Conservation (phyloP, 179 eudicot species). For the Dionaea muscipula region DNA sequence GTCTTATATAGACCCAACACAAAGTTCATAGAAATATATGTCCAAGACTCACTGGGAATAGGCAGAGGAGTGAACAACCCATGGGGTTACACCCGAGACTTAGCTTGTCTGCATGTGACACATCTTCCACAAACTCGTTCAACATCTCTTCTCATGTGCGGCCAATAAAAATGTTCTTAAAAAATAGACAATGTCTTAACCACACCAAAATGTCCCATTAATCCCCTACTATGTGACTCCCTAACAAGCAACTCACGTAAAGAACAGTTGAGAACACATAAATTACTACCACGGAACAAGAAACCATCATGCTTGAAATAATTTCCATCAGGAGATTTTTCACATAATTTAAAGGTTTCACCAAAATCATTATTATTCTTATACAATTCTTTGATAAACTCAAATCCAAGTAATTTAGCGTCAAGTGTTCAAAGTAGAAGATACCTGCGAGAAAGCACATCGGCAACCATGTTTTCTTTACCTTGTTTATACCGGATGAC, state of each 20-base stretch:
- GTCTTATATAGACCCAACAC: neutral
- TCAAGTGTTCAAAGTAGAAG: neutral
- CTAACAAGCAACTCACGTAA: too few relatives aligned
- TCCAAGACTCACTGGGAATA: neutral
- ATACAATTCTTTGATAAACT: too few relatives aligned
- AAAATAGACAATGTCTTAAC: too few relatives aligned
- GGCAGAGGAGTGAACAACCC: too few relatives aligned
- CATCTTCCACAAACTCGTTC: neutral
- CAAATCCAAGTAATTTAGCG: too few relatives aligned
- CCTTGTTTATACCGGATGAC: neutral
- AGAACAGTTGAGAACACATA: neutral
- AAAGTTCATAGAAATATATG: conserved; percentile 12
- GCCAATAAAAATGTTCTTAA: too few relatives aligned
- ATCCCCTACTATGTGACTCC: neutral
- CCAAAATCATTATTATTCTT: too few relatives aligned
- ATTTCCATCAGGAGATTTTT: too few relatives aligned
- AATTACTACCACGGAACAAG: neutral
- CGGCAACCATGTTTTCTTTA: neutral
- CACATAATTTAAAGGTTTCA: too few relatives aligned
- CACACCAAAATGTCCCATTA: too few relatives aligned
- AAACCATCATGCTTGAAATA: neutral
- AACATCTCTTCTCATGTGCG: neutral
- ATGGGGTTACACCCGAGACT: too few relatives aligned
- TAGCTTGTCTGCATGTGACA: neutral
- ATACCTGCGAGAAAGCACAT: neutral